Evolutionary conservation across 202 grass and related monocot genomes (phyloP).

Genomic region (Setaria italica): DNA sequence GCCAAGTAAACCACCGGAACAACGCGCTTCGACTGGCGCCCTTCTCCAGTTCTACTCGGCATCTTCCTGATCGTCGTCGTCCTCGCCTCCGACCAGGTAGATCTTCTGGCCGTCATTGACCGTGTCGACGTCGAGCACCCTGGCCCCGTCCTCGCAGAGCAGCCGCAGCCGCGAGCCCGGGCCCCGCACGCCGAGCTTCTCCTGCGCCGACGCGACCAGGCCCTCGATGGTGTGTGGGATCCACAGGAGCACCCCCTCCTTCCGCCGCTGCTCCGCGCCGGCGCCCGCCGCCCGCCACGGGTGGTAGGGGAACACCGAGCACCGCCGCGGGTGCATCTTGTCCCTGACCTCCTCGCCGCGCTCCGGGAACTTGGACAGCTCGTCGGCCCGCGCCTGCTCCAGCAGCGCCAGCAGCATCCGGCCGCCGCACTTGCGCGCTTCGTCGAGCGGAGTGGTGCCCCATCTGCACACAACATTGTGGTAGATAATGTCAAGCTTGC

Average conservation of each 20-base stretch:
- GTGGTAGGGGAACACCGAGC: constrained; percentile 86
- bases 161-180: constrained; percentile 43
- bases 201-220: constrained; percentile 62
- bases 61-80: constrained; percentile 12
- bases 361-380: constrained; percentile 71
- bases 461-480: constrained; percentile 47
- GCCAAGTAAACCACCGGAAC: not conserved
- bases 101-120: constrained; percentile 76
- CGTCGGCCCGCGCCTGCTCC: constrained; percentile 59
- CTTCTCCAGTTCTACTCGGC: constrained; percentile 14
- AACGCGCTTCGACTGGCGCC: no score
- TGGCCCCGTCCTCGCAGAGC: constrained; percentile 46
- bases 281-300: constrained; percentile 56
- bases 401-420: constrained; percentile 62
- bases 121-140: constrained; percentile 57
- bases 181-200: constrained; percentile 60
- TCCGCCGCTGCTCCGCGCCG: constrained; percentile 51
- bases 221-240: constrained; percentile 74
- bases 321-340: constrained; percentile 73
- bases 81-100: constrained; percentile 60
- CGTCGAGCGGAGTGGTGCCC: constrained; percentile 86
- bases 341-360: constrained; percentile 68
- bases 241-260: constrained; percentile 80
- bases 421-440: constrained; percentile 74
- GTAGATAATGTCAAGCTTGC: not conserved